Evolutionary conservation across 768 basidiomycete species (phyloP), one percentile per base, ranked within the genome.

Genomic region (Gyrodon lividus): DNA sequence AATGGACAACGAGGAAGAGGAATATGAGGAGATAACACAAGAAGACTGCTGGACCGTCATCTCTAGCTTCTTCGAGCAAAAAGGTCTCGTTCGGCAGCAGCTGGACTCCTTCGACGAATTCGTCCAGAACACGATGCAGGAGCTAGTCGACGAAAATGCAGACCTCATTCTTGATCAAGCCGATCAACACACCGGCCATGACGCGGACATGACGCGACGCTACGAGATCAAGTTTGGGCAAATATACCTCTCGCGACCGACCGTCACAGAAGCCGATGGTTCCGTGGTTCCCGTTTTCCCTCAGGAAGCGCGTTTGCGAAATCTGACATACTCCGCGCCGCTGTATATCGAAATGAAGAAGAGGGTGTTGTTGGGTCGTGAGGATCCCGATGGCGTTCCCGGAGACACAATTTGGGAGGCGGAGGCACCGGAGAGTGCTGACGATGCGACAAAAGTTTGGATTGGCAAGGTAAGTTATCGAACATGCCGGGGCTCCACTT

Each of bases 101-200:
- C 83, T 98, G 48, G 94, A 96, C 74, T 95, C 92, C 10, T 99
- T 96, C 71, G 94, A 99, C 68, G 96, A 98, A 73, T 99, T 98
- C 64, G 92, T 99, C 30, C 93, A 98, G 67, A 98, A 98, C 61
- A 98, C 94, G 13, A 97, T 99, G 94, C 96, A 98, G 72, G 97
- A 98, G 68, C 79, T 99, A 22, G 95, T 99, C 19, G 97, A 98
- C 68, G 97, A 99, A 73, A 92, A 92, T 58, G 74, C 87, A n/a
- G 92, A 92, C 62, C 83, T 99, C 64, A 94, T 96, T 58, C 77
- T 99, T 43, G 96, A 98, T 73, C 97, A 98, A 72, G 89, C 89
- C 46, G 88, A 92, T 68, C 97, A 99, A 71, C 93, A 97, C 68
- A 89, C 94, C 8, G 96, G 96, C 5, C 87, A 89, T 57, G 83